Conservation (phyloP, 2,329 filamentous ascomycete genomes). For the Diaporthe vexans region DNA sequence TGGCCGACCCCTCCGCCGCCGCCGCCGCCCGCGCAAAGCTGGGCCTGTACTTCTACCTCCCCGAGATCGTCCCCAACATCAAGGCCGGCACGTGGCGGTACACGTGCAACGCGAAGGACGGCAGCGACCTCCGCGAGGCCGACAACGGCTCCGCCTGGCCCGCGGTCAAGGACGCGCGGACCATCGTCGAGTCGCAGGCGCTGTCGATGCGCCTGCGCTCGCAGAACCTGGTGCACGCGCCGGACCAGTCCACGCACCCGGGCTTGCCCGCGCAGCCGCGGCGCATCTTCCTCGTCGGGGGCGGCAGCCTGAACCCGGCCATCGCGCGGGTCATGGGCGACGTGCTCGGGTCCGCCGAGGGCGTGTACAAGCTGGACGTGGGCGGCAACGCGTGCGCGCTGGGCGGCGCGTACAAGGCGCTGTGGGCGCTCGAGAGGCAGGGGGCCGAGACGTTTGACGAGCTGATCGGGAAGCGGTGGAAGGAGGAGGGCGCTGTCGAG, state of each 20-base stretch:
- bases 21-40: conserved; percentile 77
- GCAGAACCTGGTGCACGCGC: conserved; percentile 77
- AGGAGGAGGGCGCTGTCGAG: conserved; percentile 85
- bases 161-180: conserved; percentile 81
- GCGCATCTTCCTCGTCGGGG: conserved; percentile 93
- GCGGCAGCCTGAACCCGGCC: conserved; percentile 89
- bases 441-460: conserved; percentile 86
- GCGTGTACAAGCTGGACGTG: conserved; percentile 93
- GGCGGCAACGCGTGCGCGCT: conserved; percentile 95
- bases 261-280: conserved; percentile 85
- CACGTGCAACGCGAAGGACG: conserved; percentile 68
- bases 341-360: conserved; percentile 89
- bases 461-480: conserved; percentile 86
- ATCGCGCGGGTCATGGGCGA: conserved; percentile 89
- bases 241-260: conserved; percentile 49
- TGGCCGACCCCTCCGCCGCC: conserved; percentile 61
- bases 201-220: conserved; percentile 91
- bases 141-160: conserved; percentile 56
- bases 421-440: conserved; percentile 86
- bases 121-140: conserved; percentile 58
- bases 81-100: conserved; percentile 89
- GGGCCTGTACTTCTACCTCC: conserved; percentile 94
- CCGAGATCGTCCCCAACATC: conserved; percentile 96
- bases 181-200: conserved; percentile 95
- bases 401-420: conserved; percentile 94